Evolutionary conservation across 2,329 filamentous ascomycete species (phyloP), one percentile per base, ranked within the genome.

Genomic region (Epichloe brachyelytri): DNA sequence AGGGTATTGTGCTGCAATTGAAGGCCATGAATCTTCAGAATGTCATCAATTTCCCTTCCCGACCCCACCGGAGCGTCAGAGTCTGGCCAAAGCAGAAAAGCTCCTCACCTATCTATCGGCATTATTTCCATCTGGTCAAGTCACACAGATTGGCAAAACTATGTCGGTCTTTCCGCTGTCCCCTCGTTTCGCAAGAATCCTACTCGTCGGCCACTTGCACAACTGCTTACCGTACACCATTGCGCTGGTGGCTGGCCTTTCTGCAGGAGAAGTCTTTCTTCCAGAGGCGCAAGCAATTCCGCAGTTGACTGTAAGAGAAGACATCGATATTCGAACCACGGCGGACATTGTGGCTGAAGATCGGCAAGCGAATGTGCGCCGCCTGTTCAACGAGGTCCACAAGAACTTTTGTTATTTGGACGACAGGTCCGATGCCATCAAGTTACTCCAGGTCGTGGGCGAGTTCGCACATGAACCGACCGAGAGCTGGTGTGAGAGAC

Each of bases 21-120:
- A 98, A 97, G 72, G 82, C 85, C 48, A 95, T 98, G 87, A 87
- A 89, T 50, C 79, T 96, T 34, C 86, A 91, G 54, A 83, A 90
- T 52, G 85, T 98, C 7, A 78, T 88, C 63, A 94, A 93, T 66
- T 98, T 98, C 64, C 94, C 0, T 98, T 97, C 64, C 93, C 93
- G 4, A 97, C 91, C 14, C 83, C 89, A 0, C 93, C 93, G 2
- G 84, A 89, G 59, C 77, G 82, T 14, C 74, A 82, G 49, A 87
- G 82, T 55, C 74, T 98, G 19, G 78, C 80, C 46, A 88, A 85
- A 62, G 89, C 93, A 0, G 93, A 98, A 69, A 88, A 85, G 61
- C 75, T 96, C 7, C 74, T 98, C 8, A 83, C 79, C 45, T 94
- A 95, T 63, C 77, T 98, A 3, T 88, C 88, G 0, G 93, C 91